Conservation (phyloP, 2,329 filamentous ascomycete species). For the Mycosphaerelloides madeirae region DNA sequence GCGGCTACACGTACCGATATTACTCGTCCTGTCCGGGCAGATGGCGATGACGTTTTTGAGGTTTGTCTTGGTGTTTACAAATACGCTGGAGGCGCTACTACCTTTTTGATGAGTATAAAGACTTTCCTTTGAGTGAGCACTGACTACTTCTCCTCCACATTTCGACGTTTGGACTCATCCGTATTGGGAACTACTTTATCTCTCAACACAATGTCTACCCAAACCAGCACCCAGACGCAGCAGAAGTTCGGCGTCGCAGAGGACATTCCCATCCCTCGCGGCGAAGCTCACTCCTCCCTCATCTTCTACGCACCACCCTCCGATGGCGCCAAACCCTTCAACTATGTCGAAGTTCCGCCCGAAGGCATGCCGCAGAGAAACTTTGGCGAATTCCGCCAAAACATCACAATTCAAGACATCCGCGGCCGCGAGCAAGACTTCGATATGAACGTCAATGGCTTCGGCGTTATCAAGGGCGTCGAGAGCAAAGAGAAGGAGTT, state of each 20-base stretch:
- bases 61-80: slow-evolving; percentile 6
- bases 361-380: slow-evolving; percentile 61
- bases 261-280: slow-evolving; percentile 46
- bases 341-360: slow-evolving; percentile 57
- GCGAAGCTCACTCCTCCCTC: slow-evolving; percentile 52
- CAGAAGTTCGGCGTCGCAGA: slow-evolving; percentile 22
- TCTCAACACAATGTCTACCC: slow-evolving; percentile 19
- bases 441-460: slow-evolving; percentile 68
- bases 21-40: slow-evolving; percentile 1
- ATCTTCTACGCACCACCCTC: slow-evolving; percentile 8
- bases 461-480: slow-evolving; percentile 59
- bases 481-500: slow-evolving; percentile 57
- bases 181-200: not conserved
- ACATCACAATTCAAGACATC: slow-evolving; percentile 64
- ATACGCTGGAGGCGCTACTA: not conserved
- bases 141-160: not conserved
- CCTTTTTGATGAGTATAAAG: not conserved
- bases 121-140: not conserved
- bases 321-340: slow-evolving; percentile 57
- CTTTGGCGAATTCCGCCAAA: slow-evolving; percentile 49
- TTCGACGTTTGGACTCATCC: not conserved
- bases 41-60: slow-evolving; percentile 7
- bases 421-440: slow-evolving; percentile 65
- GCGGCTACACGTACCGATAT: slow-evolving; percentile 1
- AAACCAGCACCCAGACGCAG: slow-evolving; percentile 23